Evolutionary conservation across 441 rosid species (phyloP), one percentile per base, ranked within the genome.

Genomic region (Daphne laureola): DNA sequence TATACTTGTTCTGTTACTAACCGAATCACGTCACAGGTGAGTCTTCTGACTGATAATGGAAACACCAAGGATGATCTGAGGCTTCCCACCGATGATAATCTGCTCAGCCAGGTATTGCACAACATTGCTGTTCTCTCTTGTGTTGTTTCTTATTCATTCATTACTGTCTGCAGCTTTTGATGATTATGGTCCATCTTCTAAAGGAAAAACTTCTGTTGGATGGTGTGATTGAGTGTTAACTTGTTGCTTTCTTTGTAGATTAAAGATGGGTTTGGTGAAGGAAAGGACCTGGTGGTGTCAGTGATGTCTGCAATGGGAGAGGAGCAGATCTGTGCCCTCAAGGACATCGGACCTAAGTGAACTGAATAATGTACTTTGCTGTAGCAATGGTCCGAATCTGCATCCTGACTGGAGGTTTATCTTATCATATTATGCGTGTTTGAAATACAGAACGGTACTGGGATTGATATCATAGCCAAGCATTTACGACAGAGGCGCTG

Each of bases 271-370:
- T 84, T 84, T 67, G 78, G 50, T 9, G 84, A 72, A 12, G 92
- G 88, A 12, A 84, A 84, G 53, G 92, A 84, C 53, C 76, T 81
- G 47, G 84, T 79, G 25, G 88, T 84, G 67, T 50, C 82, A 4
- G 92, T 84, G 62, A 82, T 82, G 88, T 76, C 74, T 42, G 58
- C 92, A 8, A 82, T 82, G 88, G 88, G 88, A 51, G 92, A 84
- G 78, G 88, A 84, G 82, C 92, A 81, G 78, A 84, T 84, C 49
- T 72, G 79, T 54, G 81, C 84, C 31, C 82, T 84, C 41, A 84
- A 84, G 84, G 92, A 84, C 62, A 75, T 84, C 41, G 87, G 87
- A 50, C 83, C 91, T 8, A 84, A 84, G 67, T n/a, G n/a, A 68
- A 54, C 35, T 57, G 65, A 63, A 55, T 25, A 63, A 55, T 25